phyloP scores from a whole-genome alignment of 2,329 filamentous ascomycete species.

The Paecilomyces sp. region DNA sequence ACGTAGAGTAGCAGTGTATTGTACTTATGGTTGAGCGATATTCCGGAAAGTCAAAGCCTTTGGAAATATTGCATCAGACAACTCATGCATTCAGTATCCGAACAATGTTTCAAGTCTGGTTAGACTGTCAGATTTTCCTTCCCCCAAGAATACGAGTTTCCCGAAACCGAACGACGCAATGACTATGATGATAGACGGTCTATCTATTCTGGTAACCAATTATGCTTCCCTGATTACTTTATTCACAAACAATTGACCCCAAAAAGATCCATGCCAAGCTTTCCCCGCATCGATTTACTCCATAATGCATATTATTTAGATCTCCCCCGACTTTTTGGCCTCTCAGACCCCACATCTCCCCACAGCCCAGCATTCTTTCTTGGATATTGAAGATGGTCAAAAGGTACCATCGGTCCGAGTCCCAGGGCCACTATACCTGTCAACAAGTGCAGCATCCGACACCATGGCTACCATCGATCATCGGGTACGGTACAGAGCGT shows the following conservation, averaged over 20 bases:
- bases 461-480: neutral
- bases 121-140: neutral
- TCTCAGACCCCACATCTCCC: neutral
- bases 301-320: neutral
- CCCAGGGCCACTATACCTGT: neutral
- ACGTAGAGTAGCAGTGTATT: neutral
- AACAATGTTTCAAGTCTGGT: neutral
- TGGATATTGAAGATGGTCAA: neutral
- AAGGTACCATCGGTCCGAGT: neutral
- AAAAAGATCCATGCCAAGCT: neutral
- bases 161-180: neutral
- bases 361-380: neutral
- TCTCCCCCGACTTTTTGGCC: neutral
- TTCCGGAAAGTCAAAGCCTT: neutral
- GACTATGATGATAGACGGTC: neutral
- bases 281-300: neutral
- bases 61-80: neutral
- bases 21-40: neutral
- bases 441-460: neutral
- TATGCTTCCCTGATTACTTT: neutral
- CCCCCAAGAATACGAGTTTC: neutral
- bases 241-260: neutral
- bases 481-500: neutral
- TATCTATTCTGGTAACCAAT: neutral
- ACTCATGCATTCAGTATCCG: neutral